Base-by-base conservation (phyloP, 176 grass and related monocot species). In the Oryza nivara region DNA sequence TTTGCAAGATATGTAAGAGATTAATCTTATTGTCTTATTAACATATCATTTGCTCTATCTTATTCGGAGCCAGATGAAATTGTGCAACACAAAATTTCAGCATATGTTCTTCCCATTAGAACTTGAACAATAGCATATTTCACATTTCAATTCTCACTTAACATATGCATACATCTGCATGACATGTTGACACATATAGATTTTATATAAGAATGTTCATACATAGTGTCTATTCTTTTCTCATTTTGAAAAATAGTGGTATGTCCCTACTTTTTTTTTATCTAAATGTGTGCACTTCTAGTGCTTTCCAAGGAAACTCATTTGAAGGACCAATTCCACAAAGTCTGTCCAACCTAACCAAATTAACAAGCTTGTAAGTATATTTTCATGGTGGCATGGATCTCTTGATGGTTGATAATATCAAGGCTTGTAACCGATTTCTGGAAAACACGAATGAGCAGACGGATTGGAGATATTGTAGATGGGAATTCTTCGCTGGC, bases 291-390 rank as follows among this genome's bases (percentile, higher is more conserved):
- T 56, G 16, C 6, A 0, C 51, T 56, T 56, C 16, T 19, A 92
- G 86, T 86, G 71, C 73, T 54, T 86, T 92, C 63, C 86, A 92
- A 71, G 90, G 90, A 73, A 92, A 83, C 73, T 86, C 86, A 64
- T 88, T 92, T 32, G 34, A 85, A 86, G 90, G 90, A 49, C 86
- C 86, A 19, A 56, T 56, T 2, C 51, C 51, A 11, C 13, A 16
- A 56, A 56, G 51, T 56, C 9, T 56, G 16, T 56, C 51, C 5
- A 56, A 56, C 14, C 16, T 54, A 1, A 54, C 51, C 16, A 56
- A 16, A 56, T 56, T 56, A 56, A 19, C 16, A 56, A 56, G 2
- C 51, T 56, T 56, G 51, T 56, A 19, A 19, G 51, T 56, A 56
- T 5, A 61, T 7, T 3, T 7, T 60, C 22, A 22, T 61, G 56